Percentiles rank a stretch among this genome's conserved stretches.
Evolutionary conservation across 352 stramenopile genomes (phyloP).

Genomic region (Phytophthora uliginosa): DNA sequence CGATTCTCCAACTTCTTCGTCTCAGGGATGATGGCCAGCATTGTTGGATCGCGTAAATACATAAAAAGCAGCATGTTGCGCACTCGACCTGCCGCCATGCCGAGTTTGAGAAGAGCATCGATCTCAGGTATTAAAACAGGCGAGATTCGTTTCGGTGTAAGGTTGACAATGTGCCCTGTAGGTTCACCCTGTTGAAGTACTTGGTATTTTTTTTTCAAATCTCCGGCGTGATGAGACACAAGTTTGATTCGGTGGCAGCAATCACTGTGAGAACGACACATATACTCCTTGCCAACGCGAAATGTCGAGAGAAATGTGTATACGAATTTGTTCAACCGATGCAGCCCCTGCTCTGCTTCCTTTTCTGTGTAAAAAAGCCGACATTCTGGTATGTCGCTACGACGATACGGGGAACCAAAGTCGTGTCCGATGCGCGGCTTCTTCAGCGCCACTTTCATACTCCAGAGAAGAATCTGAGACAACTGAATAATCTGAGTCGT

Average conservation of each 20-base stretch:
- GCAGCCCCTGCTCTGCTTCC: not conserved
- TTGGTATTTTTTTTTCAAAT: not conserved
- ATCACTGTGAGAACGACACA: conserved; percentile 5
- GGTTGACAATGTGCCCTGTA: not conserved
- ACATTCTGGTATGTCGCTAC: not conserved
- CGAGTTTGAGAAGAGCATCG: conserved; percentile 14
- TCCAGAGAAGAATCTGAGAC: not conserved
- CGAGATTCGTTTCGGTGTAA: not conserved
- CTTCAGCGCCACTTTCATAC: not conserved
- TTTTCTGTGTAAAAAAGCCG: not conserved
- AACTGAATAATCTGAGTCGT: not conserved
- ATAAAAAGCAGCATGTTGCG: conserved; percentile 14
- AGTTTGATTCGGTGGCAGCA: conserved; percentile 5
- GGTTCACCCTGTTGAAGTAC: conserved; percentile 9
- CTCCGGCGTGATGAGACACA: not conserved
- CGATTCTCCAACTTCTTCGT: conserved; percentile 13
- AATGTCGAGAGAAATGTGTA: not conserved
- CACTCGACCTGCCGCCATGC: conserved; percentile 3
- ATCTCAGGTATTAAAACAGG: conserved; percentile 11
- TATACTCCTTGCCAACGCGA: not conserved
- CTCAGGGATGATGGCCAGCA: conserved; percentile 2
- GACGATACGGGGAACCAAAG: no score
- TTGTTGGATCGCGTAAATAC: conserved; percentile 2
- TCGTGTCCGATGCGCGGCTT: not conserved
- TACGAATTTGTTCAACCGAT: not conserved